Percentiles rank a stretch among this genome's conserved stretches.
These are phyloP conservation scores for Elongisporangium prolatum DNA, from an alignment of 352 stramenopile genomes.

Conservation along the genomic window DNA sequence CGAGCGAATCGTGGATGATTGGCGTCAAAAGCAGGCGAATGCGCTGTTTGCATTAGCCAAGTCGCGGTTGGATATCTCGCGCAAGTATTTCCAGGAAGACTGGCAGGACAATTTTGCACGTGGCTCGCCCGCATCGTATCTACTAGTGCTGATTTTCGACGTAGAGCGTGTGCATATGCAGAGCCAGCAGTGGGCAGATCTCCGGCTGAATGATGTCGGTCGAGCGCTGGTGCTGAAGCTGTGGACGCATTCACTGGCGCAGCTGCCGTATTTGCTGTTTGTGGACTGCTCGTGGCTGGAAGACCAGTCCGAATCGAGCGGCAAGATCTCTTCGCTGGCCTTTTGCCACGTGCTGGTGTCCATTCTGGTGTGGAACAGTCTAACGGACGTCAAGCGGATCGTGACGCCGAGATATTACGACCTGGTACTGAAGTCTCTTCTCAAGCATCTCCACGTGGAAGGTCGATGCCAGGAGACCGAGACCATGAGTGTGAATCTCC, in stretches of 20 bases:
- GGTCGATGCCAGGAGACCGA: slow-evolving; percentile 2
- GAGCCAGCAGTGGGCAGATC: slow-evolving; percentile 21
- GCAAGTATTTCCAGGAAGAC: slow-evolving; percentile 1
- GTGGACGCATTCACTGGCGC: slow-evolving; percentile 41
- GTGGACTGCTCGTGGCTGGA: slow-evolving; percentile 71
- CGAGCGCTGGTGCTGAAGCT: slow-evolving; percentile 28
- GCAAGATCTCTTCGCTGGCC: slow-evolving; percentile 32
- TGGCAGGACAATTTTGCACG: slow-evolving; percentile 15
- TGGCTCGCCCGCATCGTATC: slow-evolving; percentile 35
- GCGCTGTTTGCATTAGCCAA: slow-evolving; percentile 18
- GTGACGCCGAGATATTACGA: slow-evolving; percentile 20
- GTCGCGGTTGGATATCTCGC: no score
- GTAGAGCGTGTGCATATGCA: slow-evolving; percentile 16
- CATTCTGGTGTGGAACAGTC: slow-evolving; percentile 41
- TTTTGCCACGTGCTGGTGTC: slow-evolving; percentile 47
- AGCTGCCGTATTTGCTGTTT: slow-evolving; percentile 51
- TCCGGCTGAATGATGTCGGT: slow-evolving; percentile 45
- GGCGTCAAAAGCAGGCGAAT: slow-evolving; percentile 17
- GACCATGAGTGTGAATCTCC: slow-evolving; percentile 10
- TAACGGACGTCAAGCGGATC: slow-evolving; percentile 20
- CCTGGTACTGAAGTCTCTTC: slow-evolving; percentile 17
- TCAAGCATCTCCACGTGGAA: slow-evolving; percentile 17
- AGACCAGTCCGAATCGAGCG: slow-evolving; percentile 27
- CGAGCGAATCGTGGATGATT: background rate
- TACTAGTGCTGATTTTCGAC: slow-evolving; percentile 56